These are phyloP conservation scores for Pezicula rhizophila DNA, from an alignment of 2,329 filamentous ascomycete genomes.

Conservation along the genomic window DNA sequence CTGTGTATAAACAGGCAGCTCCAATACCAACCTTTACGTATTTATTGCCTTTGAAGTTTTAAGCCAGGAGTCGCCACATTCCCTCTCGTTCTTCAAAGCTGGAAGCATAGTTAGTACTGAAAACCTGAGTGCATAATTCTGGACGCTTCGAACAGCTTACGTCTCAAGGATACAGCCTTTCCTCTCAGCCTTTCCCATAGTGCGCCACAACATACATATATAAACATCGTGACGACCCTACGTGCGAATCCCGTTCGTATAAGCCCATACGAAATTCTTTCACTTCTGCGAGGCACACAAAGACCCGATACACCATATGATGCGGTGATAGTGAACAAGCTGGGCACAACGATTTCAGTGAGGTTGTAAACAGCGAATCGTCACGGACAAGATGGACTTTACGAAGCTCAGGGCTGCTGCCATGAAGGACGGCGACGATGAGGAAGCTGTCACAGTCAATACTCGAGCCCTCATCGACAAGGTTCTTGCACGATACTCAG, in stretches of 20 bases:
- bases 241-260: background rate
- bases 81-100: background rate
- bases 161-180: background rate
- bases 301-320: no score
- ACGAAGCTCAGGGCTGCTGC: constrained; percentile 78
- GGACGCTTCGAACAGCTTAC: background rate
- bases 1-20: no score
- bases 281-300: background rate
- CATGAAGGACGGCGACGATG: constrained; percentile 77
- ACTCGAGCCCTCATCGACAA: constrained; percentile 96
- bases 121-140: no score
- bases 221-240: background rate
- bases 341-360: no score
- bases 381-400: constrained; percentile 53
- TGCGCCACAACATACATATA: background rate
- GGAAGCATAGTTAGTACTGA: background rate
- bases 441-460: constrained; percentile 97
- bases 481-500: constrained; percentile 90
- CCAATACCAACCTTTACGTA: no score
- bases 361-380: background rate
- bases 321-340: background rate
- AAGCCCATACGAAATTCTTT: background rate
- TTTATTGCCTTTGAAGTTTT: no score
- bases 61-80: no score
- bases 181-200: background rate